Percentiles rank a stretch among this genome's conserved stretches.
phyloP scores from a whole-genome alignment of 805 yeast species.

The Starmera caribaea region DNA sequence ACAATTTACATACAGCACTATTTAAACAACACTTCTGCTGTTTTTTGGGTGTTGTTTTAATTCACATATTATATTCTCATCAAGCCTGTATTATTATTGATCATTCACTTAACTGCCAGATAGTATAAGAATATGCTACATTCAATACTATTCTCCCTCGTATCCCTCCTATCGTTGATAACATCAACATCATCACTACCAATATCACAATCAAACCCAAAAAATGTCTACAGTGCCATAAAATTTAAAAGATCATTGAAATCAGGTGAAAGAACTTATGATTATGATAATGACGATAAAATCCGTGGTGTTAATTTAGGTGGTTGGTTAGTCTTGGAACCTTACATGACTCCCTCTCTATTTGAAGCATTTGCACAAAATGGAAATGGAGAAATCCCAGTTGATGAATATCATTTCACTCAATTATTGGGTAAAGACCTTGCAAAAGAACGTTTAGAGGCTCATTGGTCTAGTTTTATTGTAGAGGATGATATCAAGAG shows the following conservation, averaged over 20 bases:
- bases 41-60: too few species aligned
- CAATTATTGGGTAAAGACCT: constrained; percentile 49
- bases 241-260: constrained; percentile 4
- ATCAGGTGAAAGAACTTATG: constrained; percentile 6
- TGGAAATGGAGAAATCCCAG: constrained; percentile 38
- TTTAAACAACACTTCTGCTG: too few species aligned
- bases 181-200: neutral
- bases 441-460: constrained; percentile 39
- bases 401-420: constrained; percentile 74
- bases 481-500: constrained; percentile 60
- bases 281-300: constrained; percentile 7
- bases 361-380: constrained; percentile 41
- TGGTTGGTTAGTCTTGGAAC: constrained; percentile 86
- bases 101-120: too few species aligned
- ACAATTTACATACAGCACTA: too few species aligned
- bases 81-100: too few species aligned
- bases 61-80: too few species aligned
- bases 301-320: constrained; percentile 71
- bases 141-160: neutral
- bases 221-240: constrained; percentile 17
- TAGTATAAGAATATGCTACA: neutral
- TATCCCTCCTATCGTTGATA: neutral
- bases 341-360: constrained; percentile 74
- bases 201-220: neutral
- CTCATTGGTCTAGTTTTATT: constrained; percentile 76